A percentile compares a stretch with the other conserved stretches of the same genome.
Conservation (phyloP, 2,329 filamentous ascomycete species). For the Fusarium sp. region DNA sequence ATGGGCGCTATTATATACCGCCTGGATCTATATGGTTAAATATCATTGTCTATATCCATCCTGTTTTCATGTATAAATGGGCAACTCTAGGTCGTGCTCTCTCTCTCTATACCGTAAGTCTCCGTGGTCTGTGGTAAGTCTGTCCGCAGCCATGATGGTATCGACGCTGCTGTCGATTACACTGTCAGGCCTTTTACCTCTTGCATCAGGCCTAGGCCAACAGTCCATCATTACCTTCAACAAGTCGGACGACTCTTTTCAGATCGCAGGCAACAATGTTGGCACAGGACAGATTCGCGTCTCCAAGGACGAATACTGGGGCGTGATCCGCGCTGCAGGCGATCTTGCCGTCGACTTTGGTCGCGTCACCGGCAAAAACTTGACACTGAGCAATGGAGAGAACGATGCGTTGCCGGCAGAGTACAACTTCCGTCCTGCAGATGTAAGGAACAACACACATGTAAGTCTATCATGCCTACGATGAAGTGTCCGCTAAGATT, state of each 20-base stretch:
- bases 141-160: constrained; percentile 14
- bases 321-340: constrained; percentile 71
- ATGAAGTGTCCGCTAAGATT: not conserved
- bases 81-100: not conserved
- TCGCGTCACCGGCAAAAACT: constrained; percentile 72
- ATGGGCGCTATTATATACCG: not conserved
- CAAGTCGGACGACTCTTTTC: constrained; percentile 17
- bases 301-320: constrained; percentile 70
- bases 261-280: constrained; percentile 5
- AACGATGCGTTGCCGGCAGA: constrained; percentile 48
- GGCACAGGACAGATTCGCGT: constrained; percentile 60
- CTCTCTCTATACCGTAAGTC: not conserved
- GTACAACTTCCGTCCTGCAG: constrained; percentile 56
- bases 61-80: constrained; percentile 16
- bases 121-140: not conserved
- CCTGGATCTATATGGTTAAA: constrained; percentile 18
- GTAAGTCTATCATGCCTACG: constrained; percentile 43
- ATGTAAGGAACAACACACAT: constrained; percentile 58
- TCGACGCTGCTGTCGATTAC: not conserved
- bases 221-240: constrained; percentile 26
- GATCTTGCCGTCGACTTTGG: constrained; percentile 76
- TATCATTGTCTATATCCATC: constrained; percentile 7
- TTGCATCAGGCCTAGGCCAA: constrained; percentile 18
- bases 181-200: constrained; percentile 17
- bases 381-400: constrained; percentile 64